These are phyloP conservation scores for Aspergillus conjunctus DNA, from an alignment of 495 filamentous ascomycete genomes.

Conservation along the genomic window DNA sequence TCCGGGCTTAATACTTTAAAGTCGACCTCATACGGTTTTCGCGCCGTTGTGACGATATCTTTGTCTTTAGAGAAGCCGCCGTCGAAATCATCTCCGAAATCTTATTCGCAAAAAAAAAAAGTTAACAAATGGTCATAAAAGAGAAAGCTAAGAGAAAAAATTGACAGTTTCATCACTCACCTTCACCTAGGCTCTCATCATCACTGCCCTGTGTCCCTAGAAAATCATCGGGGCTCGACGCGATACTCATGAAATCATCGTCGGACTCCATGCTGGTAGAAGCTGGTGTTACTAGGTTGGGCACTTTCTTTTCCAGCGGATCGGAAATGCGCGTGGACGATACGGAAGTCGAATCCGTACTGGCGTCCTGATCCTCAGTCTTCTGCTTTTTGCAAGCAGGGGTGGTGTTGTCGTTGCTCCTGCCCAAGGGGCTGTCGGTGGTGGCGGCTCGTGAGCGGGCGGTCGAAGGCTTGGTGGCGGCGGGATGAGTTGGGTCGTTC, in stretches of 20 bases:
- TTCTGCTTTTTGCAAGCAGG: slow-evolving; percentile 24
- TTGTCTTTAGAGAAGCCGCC: slow-evolving; percentile 76
- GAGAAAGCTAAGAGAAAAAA: background rate
- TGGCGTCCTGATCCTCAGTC: slow-evolving; percentile 8
- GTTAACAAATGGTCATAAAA: slow-evolving; percentile 10
- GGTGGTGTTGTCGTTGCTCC: slow-evolving; percentile 4
- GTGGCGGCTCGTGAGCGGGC: slow-evolving; percentile 35
- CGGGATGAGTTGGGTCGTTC: slow-evolving; percentile 41
- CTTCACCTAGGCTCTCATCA: slow-evolving; percentile 75
- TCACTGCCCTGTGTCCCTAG: slow-evolving; percentile 69
- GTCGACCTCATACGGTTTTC: slow-evolving; percentile 79
- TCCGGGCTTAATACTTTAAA: slow-evolving; percentile 76
- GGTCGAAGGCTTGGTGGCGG: slow-evolving; percentile 41
- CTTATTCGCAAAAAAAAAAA: slow-evolving; percentile 39
- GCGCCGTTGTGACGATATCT: slow-evolving; percentile 67
- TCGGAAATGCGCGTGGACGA: slow-evolving; percentile 18
- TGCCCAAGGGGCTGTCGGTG: slow-evolving; percentile 18
- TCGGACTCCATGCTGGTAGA: slow-evolving; percentile 86
- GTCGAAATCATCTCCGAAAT: slow-evolving; percentile 77
- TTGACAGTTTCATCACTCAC: slow-evolving; percentile 48
- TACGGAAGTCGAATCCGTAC: slow-evolving; percentile 8
- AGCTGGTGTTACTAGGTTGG: slow-evolving; percentile 48
- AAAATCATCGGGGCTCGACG: slow-evolving; percentile 78
- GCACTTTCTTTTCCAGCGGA: slow-evolving; percentile 22
- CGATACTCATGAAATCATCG: slow-evolving; percentile 88